These are phyloP conservation scores for Aspergillus sclerotialis DNA, from an alignment of 2,329 filamentous ascomycete genomes.

Conservation along the genomic window DNA sequence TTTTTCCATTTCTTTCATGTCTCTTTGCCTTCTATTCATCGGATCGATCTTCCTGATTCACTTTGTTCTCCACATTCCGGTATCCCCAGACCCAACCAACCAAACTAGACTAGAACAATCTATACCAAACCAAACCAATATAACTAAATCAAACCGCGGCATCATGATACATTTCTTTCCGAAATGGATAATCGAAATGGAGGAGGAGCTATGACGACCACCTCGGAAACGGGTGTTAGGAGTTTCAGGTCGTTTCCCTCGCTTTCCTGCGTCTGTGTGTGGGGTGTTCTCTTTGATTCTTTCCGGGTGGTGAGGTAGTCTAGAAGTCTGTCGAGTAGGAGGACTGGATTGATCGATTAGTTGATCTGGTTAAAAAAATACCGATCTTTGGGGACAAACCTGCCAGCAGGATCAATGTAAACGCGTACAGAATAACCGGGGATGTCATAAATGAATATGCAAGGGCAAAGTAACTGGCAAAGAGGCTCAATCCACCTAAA, in stretches of 20 bases:
- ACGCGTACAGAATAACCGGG: constrained; percentile 31
- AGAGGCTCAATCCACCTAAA: constrained; percentile 22
- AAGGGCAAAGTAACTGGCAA: constrained; percentile 24
- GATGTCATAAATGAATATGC: constrained; percentile 35
- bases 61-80: not conserved
- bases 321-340: constrained; percentile 29
- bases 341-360: too few relatives aligned
- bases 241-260: constrained; percentile 13
- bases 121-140: too few relatives aligned
- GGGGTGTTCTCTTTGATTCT: too few relatives aligned
- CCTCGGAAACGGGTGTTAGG: constrained; percentile 6
- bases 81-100: too few relatives aligned
- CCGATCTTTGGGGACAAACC: constrained; percentile 14
- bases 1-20: too few relatives aligned
- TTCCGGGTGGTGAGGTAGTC: constrained; percentile 17
- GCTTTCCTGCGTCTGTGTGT: constrained; percentile 19
- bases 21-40: too few relatives aligned
- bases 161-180: not conserved
- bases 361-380: constrained; percentile 11
- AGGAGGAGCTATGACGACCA: constrained; percentile 2
- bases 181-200: not conserved
- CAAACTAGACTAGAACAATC: not conserved
- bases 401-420: constrained; percentile 23
- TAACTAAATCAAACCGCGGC: not conserved
- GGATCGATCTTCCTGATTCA: not conserved